A percentile compares a stretch with the other conserved stretches of the same genome.
phyloP scores from a whole-genome alignment of 164 flowering plant species.

The Platanus orientalis region DNA sequence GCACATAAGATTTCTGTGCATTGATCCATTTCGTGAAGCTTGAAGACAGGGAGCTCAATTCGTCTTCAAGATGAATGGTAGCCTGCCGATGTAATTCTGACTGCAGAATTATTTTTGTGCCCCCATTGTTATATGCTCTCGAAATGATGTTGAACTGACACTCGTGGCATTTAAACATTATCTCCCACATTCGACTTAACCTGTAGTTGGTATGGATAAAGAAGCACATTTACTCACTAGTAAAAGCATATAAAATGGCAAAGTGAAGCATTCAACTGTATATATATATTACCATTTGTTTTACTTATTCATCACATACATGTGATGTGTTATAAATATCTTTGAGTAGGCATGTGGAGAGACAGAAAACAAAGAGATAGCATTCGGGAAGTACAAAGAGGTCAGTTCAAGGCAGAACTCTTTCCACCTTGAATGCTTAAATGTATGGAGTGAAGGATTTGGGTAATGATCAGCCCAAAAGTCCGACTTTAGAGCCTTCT shows the following conservation, averaged over 20 bases:
- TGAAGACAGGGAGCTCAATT: conserved; percentile 44
- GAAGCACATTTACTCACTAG: background rate
- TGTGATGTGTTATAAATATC: too few relatives aligned
- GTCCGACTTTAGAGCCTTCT: too few relatives aligned
- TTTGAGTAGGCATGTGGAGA: too few relatives aligned
- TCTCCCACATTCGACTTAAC: conserved; percentile 88
- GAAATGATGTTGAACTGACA: conserved; percentile 63
- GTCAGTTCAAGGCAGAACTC: too few relatives aligned
- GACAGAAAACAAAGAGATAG: too few relatives aligned
- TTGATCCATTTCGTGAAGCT: conserved; percentile 72
- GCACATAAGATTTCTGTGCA: conserved; percentile 65
- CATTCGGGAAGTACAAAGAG: too few relatives aligned
- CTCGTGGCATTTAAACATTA: conserved; percentile 78
- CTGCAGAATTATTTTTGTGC: conserved; percentile 36
- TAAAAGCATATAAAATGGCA: background rate
- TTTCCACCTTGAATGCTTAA: too few relatives aligned
- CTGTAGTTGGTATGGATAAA: conserved; percentile 31
- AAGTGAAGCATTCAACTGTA: background rate
- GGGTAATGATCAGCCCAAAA: too few relatives aligned
- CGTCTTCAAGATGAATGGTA: conserved; percentile 51
- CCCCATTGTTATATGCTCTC: conserved; percentile 35
- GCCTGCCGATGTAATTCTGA: conserved; percentile 64
- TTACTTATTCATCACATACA: too few relatives aligned
- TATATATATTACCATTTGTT: too few relatives aligned
- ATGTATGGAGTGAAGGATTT: too few relatives aligned